These are phyloP conservation scores for Primulina huaijiensis DNA, from an alignment of 257 asterid genomes.

Conservation along the genomic window DNA sequence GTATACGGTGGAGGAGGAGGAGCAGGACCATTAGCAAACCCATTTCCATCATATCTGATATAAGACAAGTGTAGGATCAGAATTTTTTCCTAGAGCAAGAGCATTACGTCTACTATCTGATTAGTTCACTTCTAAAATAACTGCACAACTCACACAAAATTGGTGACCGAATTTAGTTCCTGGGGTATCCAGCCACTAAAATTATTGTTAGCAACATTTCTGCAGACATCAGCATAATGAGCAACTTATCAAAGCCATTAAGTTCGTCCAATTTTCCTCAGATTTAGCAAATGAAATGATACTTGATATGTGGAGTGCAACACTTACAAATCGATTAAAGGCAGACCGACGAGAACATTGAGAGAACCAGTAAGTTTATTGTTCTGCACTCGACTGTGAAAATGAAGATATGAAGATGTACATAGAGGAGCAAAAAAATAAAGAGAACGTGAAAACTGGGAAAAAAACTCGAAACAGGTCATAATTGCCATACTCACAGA, in stretches of 20 bases:
- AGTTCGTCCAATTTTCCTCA: slow-evolving; percentile 3
- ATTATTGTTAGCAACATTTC: slow-evolving; percentile 89
- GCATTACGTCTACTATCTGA: not conserved
- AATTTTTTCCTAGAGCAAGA: slow-evolving; percentile 17
- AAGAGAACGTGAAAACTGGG: not conserved
- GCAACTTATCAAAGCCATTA: slow-evolving; percentile 17
- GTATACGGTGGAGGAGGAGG: slow-evolving; percentile 90
- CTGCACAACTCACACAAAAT: slow-evolving; percentile 62
- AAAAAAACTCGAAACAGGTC: not conserved
- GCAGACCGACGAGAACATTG: slow-evolving; percentile 62
- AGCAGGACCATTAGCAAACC: slow-evolving; percentile 83
- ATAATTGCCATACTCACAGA: slow-evolving; percentile 59
- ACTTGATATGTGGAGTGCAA: slow-evolving; percentile 16
- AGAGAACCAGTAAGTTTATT: slow-evolving; percentile 84
- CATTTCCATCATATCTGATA: slow-evolving; percentile 74
- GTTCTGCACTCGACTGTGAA: slow-evolving; percentile 69
- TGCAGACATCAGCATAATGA: slow-evolving; percentile 29
- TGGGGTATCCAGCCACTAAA: slow-evolving; percentile 93
- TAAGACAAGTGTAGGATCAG: slow-evolving; percentile 23
- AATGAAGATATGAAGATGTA: slow-evolving; percentile 25
- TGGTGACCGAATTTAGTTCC: slow-evolving; percentile 67
- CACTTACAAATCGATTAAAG: slow-evolving; percentile 77
- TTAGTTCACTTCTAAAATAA: slow-evolving; percentile 10
- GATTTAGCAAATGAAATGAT: slow-evolving; percentile 16
- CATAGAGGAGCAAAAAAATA: slow-evolving; percentile 19